Conservation (phyloP, 2,329 filamentous ascomycete species). For the Ophiocordyceps polyrhachis-furcata region DNA sequence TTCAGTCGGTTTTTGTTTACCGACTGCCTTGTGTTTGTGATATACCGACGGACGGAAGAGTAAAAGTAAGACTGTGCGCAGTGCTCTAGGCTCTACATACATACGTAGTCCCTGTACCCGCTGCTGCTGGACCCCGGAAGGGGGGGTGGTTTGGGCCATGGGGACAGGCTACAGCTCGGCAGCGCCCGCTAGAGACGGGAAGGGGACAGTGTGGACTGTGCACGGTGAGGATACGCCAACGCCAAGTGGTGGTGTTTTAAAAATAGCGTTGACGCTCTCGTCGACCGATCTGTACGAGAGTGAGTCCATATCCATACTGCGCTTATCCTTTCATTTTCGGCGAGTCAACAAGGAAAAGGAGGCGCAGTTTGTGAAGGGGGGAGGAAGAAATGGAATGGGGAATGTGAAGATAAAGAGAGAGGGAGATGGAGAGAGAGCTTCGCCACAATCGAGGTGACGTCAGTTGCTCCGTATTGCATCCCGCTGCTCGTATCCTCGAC, state of each 20-base stretch:
- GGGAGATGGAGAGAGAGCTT: neutral
- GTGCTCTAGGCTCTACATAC: no score
- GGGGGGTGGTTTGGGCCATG: neutral
- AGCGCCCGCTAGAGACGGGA: neutral
- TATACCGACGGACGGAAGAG: no score
- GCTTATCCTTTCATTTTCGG: neutral
- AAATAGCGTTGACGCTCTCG: neutral
- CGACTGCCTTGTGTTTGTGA: no score
- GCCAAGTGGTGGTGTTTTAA: neutral
- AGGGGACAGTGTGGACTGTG: neutral
- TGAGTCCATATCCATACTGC: no score
- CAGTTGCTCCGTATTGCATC: no score
- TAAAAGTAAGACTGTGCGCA: no score
- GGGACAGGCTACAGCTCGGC: neutral
- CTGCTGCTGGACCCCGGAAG: neutral
- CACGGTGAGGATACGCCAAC: neutral
- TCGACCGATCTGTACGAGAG: neutral
- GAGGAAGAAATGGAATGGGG: neutral
- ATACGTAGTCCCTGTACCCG: no score
- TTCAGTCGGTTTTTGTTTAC: neutral
- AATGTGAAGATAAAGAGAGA: neutral
- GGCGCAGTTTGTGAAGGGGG: neutral
- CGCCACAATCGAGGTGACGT: no score
- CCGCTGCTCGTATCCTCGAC: no score
- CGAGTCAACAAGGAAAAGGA: neutral